Base-by-base conservation (phyloP, 306 rosid species). In the Vigna radiata region DNA sequence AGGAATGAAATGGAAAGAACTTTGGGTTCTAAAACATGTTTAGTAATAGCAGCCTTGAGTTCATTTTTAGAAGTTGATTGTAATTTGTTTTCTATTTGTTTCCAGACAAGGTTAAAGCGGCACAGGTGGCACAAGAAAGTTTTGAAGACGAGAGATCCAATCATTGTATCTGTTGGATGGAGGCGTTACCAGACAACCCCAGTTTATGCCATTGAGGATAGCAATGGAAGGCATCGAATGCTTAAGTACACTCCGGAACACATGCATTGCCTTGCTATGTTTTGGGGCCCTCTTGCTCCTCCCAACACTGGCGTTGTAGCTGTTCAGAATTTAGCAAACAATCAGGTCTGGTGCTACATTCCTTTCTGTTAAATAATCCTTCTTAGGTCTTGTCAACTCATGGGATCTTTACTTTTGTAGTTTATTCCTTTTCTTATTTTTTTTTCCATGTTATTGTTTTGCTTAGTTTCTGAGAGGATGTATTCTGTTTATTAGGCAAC, bases 201-300 rank as follows among this genome's bases (percentile, higher is more conserved):
- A 59, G 83, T 95, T 82, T 95, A 92, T 86, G 93, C 96, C 70
- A 90, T 83, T 73, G 97, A 95, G 80, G 99, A 92, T 83, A 60
- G 10, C 41, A 90, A 90, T 83, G 99, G 97, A 76, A 92, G 97
- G 86, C 88, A 86, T 67, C 96, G 96, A 2, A 92, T 92, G 97
- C 97, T 95, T 59, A 95, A 95, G 83, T 95, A 95, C 81, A 92
- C 97, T 58, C 99, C 96, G 14, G 97, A 92, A 81, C 97, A 92
- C 79, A 91, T 88, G 96, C 99, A 92, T 79, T 92, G 97, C 81
- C 82, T 95, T 59, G 97, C 97, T 66, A 90, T 86, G 86, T 95
- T 95, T 82, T 95, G 96, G 96, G 97, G 99, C 25, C 97, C 99
- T 48, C 96, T 95, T 73, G 96, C 92, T 75, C 97, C 97, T 78